These are phyloP conservation scores for Melampsora larici-populina DNA, from an alignment of 1,284 basidiomycete genomes.

Conservation along the genomic window DNA sequence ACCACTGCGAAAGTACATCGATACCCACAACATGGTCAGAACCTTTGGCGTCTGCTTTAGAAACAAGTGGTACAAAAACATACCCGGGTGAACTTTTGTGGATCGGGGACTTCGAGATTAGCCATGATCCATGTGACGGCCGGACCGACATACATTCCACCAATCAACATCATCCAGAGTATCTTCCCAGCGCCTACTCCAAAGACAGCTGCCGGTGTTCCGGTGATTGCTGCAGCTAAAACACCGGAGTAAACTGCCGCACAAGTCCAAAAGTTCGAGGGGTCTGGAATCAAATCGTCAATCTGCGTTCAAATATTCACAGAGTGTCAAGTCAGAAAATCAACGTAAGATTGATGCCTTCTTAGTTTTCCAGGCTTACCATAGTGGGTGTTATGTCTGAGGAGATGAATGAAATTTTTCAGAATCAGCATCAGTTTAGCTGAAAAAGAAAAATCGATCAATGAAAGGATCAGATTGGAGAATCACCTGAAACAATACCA, in stretches of 20 bases:
- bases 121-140: slow-evolving; percentile 15
- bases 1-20: slow-evolving; percentile 15
- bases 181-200: slow-evolving; percentile 7
- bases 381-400: slow-evolving; percentile 36
- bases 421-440: too few relatives aligned
- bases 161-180: slow-evolving; percentile 29
- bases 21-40: background rate
- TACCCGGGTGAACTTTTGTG: slow-evolving; percentile 34
- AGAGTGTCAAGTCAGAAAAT: background rate
- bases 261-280: slow-evolving; percentile 25
- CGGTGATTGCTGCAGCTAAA: slow-evolving; percentile 26
- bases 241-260: slow-evolving; percentile 31
- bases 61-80: background rate
- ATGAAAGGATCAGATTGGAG: background rate
- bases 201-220: slow-evolving; percentile 34
- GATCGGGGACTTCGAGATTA: slow-evolving; percentile 35
- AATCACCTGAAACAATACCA: slow-evolving; percentile 35
- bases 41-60: background rate
- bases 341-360: background rate
- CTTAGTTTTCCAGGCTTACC: slow-evolving; percentile 4
- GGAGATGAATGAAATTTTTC: too few relatives aligned
- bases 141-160: slow-evolving; percentile 20
- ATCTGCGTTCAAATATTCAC: slow-evolving; percentile 1
- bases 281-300: slow-evolving; percentile 28
- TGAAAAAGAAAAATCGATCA: background rate